Percentiles rank a stretch among this genome's conserved stretches.
These are phyloP conservation scores for Diaporthe helianthi DNA, from an alignment of 2,329 filamentous ascomycete species.

Conservation along the genomic window DNA sequence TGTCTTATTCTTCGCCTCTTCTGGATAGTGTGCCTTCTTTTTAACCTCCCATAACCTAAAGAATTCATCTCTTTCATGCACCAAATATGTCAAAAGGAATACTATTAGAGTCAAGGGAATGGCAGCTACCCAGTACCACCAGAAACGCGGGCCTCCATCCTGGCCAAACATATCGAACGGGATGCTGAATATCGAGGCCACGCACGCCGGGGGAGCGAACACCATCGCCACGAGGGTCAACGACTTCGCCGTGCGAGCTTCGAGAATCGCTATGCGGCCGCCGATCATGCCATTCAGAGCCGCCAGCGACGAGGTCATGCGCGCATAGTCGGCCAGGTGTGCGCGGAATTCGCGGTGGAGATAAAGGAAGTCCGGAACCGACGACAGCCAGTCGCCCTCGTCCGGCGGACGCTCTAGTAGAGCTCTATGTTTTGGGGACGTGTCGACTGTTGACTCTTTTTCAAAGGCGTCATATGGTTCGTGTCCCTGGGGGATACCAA, in stretches of 20 bases:
- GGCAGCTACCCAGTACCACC: slow-evolving; percentile 28
- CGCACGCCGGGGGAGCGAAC: slow-evolving; percentile 23
- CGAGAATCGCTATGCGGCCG: slow-evolving; percentile 29
- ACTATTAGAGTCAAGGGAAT: slow-evolving; percentile 25
- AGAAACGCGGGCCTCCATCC: not conserved
- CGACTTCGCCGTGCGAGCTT: slow-evolving; percentile 22
- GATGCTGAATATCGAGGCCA: slow-evolving; percentile 28
- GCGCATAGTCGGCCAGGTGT: slow-evolving; percentile 28
- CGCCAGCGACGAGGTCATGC: slow-evolving; percentile 36
- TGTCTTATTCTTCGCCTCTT: not conserved
- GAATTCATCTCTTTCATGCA: slow-evolving; percentile 27
- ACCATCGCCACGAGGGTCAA: slow-evolving; percentile 23
- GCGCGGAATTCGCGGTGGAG: slow-evolving; percentile 27
- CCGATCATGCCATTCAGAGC: slow-evolving; percentile 36
- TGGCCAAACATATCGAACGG: slow-evolving; percentile 2
- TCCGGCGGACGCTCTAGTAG: too few species aligned
- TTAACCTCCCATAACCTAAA: slow-evolving; percentile 5
- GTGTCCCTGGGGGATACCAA: slow-evolving; percentile 9
- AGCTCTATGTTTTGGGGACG: not conserved
- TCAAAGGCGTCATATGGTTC: slow-evolving; percentile 14
- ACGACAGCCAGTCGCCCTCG: slow-evolving; percentile 13
- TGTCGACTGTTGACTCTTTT: not conserved
- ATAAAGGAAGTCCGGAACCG: slow-evolving; percentile 10
- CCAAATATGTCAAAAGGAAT: slow-evolving; percentile 27
- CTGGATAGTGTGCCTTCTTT: not conserved